phyloP scores from a whole-genome alignment of 345 rosid species.

The Eucalyptus guilfoylei region DNA sequence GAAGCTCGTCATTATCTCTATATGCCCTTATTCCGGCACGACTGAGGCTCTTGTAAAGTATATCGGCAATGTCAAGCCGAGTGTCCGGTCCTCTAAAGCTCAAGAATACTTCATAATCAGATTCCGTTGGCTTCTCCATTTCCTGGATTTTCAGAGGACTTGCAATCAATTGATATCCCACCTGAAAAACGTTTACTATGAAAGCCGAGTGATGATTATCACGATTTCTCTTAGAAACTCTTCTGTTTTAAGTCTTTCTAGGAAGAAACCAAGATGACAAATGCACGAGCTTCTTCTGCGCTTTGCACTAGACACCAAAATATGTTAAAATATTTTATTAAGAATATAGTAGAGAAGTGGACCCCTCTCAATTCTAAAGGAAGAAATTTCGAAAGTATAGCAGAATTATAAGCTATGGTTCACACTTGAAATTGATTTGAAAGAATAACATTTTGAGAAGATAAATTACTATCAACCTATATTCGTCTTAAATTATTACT shows the following conservation, averaged over 20 bases:
- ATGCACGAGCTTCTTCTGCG: neutral
- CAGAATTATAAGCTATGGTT: rapidly evolving
- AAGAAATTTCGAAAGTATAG: too few relatives aligned
- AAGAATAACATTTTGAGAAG: too few relatives aligned
- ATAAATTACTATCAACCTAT: too few relatives aligned
- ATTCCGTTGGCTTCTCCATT: rapidly evolving
- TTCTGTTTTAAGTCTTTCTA: rapidly evolving
- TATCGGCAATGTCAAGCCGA: rapidly evolving
- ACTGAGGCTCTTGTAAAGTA: rapidly evolving
- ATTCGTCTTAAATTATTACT: rapidly evolving
- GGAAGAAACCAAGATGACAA: neutral
- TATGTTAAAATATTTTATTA: neutral
- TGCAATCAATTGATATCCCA: rapidly evolving
- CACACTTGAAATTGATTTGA: neutral
- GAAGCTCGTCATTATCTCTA: neutral
- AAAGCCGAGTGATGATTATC: neutral
- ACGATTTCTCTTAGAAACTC: neutral
- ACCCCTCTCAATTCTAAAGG: neutral
- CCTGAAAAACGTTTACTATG: rapidly evolving
- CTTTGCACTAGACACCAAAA: neutral
- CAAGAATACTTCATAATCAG: neutral
- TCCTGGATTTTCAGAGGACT: neutral
- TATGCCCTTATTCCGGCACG: rapidly evolving
- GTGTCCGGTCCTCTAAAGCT: neutral
- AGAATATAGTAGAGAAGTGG: neutral